phyloP scores from a whole-genome alignment of 495 filamentous ascomycete genomes.

The Articulospora tetracladia region DNA sequence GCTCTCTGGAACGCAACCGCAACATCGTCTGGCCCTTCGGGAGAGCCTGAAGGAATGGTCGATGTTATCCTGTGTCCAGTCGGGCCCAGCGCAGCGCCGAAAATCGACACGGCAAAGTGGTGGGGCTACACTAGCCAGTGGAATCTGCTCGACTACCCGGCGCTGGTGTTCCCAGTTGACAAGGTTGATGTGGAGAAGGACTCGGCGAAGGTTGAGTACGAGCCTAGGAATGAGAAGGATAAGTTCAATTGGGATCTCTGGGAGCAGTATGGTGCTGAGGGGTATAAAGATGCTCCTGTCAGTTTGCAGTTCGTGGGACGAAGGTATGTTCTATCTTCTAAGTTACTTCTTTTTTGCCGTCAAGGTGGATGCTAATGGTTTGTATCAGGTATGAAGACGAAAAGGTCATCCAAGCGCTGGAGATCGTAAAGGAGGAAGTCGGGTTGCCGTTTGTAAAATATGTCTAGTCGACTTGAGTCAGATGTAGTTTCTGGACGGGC shows the following conservation, averaged over 20 bases:
- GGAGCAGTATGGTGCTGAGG: conserved; percentile 29
- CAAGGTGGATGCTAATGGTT: not conserved
- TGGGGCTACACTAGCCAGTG: conserved; percentile 72
- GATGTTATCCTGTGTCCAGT: conserved; percentile 70
- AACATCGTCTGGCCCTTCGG: conserved; percentile 7
- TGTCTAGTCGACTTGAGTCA: conserved; percentile 3
- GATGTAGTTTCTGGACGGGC: not conserved
- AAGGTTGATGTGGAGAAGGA: conserved; percentile 38
- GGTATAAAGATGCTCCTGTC: conserved; percentile 43
- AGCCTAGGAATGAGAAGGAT: conserved; percentile 33
- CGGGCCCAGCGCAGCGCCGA: conserved; percentile 54
- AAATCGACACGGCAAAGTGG: conserved; percentile 56
- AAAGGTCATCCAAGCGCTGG: conserved; percentile 33
- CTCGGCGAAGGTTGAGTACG: conserved; percentile 33
- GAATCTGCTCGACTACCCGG: conserved; percentile 70
- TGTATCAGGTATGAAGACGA: conserved; percentile 34
- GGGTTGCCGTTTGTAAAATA: conserved; percentile 31
- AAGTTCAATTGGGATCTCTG: conserved; percentile 31
- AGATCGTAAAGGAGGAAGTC: conserved; percentile 30
- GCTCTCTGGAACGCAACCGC: conserved; percentile 52
- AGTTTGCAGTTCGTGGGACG: conserved; percentile 49
- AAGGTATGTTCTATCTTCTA: conserved; percentile 26
- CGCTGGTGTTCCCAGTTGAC: conserved; percentile 51
- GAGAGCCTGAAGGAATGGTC: conserved; percentile 34
- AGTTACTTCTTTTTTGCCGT: too few species aligned